Conservation (phyloP, 2,329 filamentous ascomycete genomes). For the Colletotrichum salicis region DNA sequence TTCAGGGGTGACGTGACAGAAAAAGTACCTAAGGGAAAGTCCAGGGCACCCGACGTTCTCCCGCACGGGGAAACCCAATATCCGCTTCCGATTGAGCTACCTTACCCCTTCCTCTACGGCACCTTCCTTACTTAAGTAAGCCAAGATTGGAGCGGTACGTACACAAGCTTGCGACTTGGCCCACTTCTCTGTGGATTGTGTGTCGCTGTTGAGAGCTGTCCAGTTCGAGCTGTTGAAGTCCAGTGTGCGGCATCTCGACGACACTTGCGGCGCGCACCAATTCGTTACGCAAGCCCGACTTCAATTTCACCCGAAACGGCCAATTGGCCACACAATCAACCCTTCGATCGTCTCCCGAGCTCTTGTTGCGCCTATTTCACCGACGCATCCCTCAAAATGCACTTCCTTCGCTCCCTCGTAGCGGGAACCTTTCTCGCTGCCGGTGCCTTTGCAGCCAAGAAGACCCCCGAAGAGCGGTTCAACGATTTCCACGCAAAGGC, state of each 20-base stretch:
- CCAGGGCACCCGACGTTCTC: not conserved
- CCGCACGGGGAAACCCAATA: not conserved
- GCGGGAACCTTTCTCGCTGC: slow-evolving; percentile 71
- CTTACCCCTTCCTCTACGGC: not conserved
- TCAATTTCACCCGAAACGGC: slow-evolving; percentile 34
- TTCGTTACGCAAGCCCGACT: not conserved
- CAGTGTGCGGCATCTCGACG: not conserved
- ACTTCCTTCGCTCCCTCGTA: slow-evolving; percentile 71
- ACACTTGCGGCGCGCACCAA: slow-evolving; percentile 14
- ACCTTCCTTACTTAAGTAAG: not conserved
- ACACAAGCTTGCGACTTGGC: not conserved
- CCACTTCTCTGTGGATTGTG: slow-evolving; percentile 20
- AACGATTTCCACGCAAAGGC: slow-evolving; percentile 75
- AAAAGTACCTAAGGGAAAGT: not conserved
- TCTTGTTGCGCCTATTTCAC: not conserved
- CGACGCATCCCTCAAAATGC: slow-evolving; percentile 66
- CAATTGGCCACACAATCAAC: slow-evolving; percentile 22
- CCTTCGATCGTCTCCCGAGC: slow-evolving; percentile 38
- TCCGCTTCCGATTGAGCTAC: not conserved
- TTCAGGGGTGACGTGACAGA: not conserved
- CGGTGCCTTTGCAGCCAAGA: slow-evolving; percentile 71
- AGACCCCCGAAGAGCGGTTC: slow-evolving; percentile 74
- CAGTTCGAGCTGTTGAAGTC: slow-evolving; percentile 18
- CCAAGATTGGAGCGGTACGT: not conserved
- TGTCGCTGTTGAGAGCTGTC: slow-evolving; percentile 33